Evolutionary conservation across 331 rosid species (phyloP).

Genomic region (Quercus phellos): DNA sequence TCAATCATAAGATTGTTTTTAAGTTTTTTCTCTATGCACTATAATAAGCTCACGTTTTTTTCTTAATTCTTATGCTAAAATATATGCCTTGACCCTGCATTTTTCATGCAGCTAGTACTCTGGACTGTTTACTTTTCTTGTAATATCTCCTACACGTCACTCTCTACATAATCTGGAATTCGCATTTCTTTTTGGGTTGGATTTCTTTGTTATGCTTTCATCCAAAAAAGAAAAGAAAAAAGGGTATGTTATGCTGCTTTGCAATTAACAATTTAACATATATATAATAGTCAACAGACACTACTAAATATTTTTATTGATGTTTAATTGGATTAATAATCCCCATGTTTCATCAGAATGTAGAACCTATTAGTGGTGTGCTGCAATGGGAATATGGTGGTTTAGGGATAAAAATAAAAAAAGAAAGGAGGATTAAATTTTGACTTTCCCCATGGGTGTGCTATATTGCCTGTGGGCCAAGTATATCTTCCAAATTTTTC

Average conservation of each 20-base stretch:
- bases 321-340: background rate
- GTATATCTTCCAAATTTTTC: background rate
- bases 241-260: too few relatives aligned
- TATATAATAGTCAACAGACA: too few relatives aligned
- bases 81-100: background rate
- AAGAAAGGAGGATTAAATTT: background rate
- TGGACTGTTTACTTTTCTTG: background rate
- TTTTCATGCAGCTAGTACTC: background rate
- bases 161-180: background rate
- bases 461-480: background rate
- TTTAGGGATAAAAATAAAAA: background rate
- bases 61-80: background rate
- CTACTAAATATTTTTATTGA: background rate
- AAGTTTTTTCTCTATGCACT: background rate
- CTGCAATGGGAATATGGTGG: background rate
- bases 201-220: too few relatives aligned
- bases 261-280: too few relatives aligned
- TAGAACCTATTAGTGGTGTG: background rate
- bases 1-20: background rate
- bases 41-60: background rate
- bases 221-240: too few relatives aligned
- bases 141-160: background rate
- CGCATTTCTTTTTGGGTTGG: too few relatives aligned
- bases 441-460: background rate
- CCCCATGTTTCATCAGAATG: background rate